These are phyloP conservation scores for Gossypium anomalum DNA, from an alignment of 345 rosid genomes.

Conservation along the genomic window DNA sequence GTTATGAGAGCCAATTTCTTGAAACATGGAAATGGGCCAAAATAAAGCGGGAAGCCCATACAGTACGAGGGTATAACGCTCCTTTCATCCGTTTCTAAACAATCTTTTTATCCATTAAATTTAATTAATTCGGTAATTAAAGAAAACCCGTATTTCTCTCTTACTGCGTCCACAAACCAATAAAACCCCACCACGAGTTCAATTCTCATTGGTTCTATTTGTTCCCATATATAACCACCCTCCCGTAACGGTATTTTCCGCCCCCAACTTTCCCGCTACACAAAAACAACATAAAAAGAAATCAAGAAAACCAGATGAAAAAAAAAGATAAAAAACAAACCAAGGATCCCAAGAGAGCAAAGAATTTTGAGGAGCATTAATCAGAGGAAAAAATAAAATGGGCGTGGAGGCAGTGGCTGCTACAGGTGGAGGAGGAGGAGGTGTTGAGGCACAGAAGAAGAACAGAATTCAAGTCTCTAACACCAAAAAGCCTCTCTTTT, in stretches of 20 bases:
- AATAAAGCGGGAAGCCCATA: not conserved
- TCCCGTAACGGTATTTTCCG: slow-evolving; percentile 16
- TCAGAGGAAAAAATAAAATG: slow-evolving; percentile 1
- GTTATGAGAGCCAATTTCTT: not conserved
- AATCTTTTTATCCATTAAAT: no score
- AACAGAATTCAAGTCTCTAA: slow-evolving; percentile 63
- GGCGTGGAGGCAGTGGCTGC: not conserved
- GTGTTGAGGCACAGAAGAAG: slow-evolving; percentile 43
- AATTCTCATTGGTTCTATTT: not conserved
- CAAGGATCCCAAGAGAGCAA: not conserved
- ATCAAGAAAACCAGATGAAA: not conserved
- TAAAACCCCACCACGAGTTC: not conserved
- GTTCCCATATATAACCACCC: not conserved
- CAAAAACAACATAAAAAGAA: not conserved
- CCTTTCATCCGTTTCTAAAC: no score
- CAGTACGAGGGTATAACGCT: not conserved
- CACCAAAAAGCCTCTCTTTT: slow-evolving; percentile 63
- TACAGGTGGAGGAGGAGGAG: slow-evolving; percentile 13
- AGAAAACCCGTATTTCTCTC: not conserved
- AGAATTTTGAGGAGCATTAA: not conserved
- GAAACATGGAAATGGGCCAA: not conserved
- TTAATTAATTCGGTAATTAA: no score
- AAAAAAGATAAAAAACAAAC: no score
- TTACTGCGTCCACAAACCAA: slow-evolving; percentile 11
- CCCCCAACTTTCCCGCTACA: slow-evolving; percentile 19